Percentiles rank a stretch among this genome's conserved stretches.
phyloP scores from a whole-genome alignment of 225 moss, liverwort and hornwort genomes.

The Bryoerythrophyllum caledonicum region DNA sequence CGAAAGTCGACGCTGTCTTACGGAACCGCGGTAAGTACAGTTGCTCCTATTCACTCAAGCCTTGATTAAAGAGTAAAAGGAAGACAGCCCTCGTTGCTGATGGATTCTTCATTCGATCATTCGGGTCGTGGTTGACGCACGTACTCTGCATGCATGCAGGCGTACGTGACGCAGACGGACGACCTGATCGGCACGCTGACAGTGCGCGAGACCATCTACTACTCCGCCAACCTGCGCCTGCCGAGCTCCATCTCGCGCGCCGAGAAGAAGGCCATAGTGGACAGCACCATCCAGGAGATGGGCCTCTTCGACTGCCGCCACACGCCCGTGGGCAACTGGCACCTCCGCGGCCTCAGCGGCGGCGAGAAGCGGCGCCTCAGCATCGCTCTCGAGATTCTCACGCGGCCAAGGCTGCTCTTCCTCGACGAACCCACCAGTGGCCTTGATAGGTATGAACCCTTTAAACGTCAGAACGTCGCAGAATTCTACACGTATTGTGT shows the following conservation, averaged over 20 bases:
- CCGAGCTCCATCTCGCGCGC: conserved; percentile 29
- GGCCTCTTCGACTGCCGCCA: conserved; percentile 55
- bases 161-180: conserved; percentile 75
- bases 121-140: no score
- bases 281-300: conserved; percentile 62
- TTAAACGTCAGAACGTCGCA: no score
- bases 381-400: conserved; percentile 71
- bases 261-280: conserved; percentile 54
- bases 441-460: conserved; percentile 44
- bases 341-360: conserved; percentile 61
- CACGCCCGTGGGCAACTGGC: conserved; percentile 75
- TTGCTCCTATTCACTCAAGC: no score
- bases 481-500: no score
- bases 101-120: no score
- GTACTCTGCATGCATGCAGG: conserved; percentile 31
- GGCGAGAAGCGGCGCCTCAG: conserved; percentile 71
- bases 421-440: conserved; percentile 82
- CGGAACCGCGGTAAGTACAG: conserved; percentile 43
- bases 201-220: conserved; percentile 55
- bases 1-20: conserved; percentile 33
- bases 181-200: conserved; percentile 68
- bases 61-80: no score
- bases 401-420: conserved; percentile 68
- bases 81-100: no score
- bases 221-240: conserved; percentile 60